Base-by-base conservation (phyloP, 345 rosid species). In the Linum lewisii region DNA sequence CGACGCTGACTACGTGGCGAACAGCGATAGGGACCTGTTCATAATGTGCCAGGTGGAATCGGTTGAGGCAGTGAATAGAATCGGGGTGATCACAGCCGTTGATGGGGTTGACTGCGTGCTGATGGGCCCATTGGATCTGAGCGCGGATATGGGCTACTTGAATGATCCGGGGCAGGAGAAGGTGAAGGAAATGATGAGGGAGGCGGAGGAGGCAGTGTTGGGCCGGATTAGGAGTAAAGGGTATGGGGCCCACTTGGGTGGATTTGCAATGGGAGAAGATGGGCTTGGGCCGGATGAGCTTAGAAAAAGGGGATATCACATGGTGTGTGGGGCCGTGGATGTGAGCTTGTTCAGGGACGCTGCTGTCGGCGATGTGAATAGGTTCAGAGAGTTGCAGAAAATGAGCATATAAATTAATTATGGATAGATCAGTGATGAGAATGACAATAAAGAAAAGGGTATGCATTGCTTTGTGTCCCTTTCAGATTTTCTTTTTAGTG, bases 91-190 rank as follows among this genome's bases (percentile, higher is more conserved):
- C 67, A 85, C 87, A 5, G 88, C 79, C 36, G 86, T 86, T 6
- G 89, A 86, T 7, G 98, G 96, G 29, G 95, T 92, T 1, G 96
- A 88, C 73, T 88, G 96, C 75, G 71, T 92, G 52, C 95, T 88
- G 62, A 86, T 92, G 90, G 98, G 98, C 24, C 98, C 91, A 51
- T 76, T 92, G 81, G 95, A 92, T 77, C 79, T 92, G 24, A 88
- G 97, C 58, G 97, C 85, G 2, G 83, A 86, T 69, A 61, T 92
- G 82, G 98, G 94, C 21, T 92, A 86, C 37, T 54, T 88, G 60
- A 86, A 93, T 93, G 98, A 92, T 66, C 97, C 95, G 0, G 98
- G 95, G 47, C 85, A 88, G 60, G 82, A 73, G 90, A 92, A 88
- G 75, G 98, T 82, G 50, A 77, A 79, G 21, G 82, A 82, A 74